Percentiles rank a stretch among this genome's conserved stretches.
Evolutionary conservation across 129 eudicot genomes (phyloP).

Genomic region (Gnaphalium uliginosum): DNA sequence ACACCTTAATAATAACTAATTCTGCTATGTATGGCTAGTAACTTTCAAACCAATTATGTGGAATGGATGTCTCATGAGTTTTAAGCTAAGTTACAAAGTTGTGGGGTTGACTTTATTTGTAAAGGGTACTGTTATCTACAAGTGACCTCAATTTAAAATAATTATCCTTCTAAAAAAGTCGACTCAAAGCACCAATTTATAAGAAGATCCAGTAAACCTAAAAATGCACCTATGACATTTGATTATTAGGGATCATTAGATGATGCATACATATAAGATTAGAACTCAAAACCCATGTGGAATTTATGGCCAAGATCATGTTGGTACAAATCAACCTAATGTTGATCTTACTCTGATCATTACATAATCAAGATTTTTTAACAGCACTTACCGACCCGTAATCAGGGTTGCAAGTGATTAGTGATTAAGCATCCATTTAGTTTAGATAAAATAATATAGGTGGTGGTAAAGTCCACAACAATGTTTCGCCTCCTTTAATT

Average conservation of each 20-base stretch:
- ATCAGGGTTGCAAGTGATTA: conserved; percentile 36
- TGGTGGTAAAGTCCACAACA: conserved; percentile 11
- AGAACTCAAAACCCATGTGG: background rate
- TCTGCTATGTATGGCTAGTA: background rate
- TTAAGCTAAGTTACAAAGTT: conserved; percentile 11
- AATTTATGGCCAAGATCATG: background rate
- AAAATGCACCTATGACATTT: background rate
- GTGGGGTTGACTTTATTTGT: conserved; percentile 20
- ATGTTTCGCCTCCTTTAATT: conserved; percentile 3
- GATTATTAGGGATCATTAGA: background rate
- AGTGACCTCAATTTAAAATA: conserved; percentile 1
- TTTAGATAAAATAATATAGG: conserved; percentile 21
- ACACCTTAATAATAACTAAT: too few species aligned
- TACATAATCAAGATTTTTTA: background rate
- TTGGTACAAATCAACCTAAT: conserved; percentile 17
- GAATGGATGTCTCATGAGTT: background rate
- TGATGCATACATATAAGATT: background rate
- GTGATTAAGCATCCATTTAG: conserved; percentile 45
- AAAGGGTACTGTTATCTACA: background rate
- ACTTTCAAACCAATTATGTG: conserved; percentile 5
- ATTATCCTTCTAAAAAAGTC: conserved; percentile 10
- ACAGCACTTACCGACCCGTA: conserved; percentile 25
- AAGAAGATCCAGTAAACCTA: background rate
- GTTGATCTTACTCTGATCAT: conserved; percentile 6
- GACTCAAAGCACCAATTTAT: background rate